Conservation (phyloP, 2,329 filamentous ascomycete species). For the Onygena corvina region DNA sequence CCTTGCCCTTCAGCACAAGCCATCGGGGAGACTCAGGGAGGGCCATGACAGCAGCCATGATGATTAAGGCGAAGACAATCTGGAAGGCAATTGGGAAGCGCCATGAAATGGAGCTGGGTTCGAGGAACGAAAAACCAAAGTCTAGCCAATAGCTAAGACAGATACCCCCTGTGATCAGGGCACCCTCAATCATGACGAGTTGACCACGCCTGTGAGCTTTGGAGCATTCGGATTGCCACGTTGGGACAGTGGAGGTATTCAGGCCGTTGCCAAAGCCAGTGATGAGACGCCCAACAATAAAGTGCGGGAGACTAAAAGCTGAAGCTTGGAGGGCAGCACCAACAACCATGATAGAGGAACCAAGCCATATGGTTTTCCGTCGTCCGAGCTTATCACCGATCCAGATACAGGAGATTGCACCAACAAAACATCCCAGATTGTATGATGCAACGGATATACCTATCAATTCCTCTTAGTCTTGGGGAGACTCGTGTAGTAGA, state of each 20-base stretch:
- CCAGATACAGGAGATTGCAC: constrained; percentile 41
- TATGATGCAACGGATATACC: constrained; percentile 34
- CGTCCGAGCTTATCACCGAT: constrained; percentile 42
- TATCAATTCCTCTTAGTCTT: constrained; percentile 13
- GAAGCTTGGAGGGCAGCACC: constrained; percentile 39
- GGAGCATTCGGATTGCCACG: constrained; percentile 42
- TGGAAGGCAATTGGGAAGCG: constrained; percentile 48
- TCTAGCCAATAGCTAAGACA: constrained; percentile 43
- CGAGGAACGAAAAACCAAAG: constrained; percentile 43
- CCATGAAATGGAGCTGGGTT: constrained; percentile 39
- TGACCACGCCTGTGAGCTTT: constrained; percentile 41
- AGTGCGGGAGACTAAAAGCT: constrained; percentile 37
- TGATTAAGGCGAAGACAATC: constrained; percentile 44
- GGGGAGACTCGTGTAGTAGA: not conserved
- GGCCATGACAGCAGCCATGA: constrained; percentile 37
- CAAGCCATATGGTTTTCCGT: constrained; percentile 39
- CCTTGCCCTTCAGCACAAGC: constrained; percentile 45
- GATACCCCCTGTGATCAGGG: constrained; percentile 41
- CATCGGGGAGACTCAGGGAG: constrained; percentile 49
- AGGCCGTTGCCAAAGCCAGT: constrained; percentile 43
- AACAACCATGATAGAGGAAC: constrained; percentile 39
- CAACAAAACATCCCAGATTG: constrained; percentile 41
- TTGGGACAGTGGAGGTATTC: constrained; percentile 43
- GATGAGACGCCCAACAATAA: constrained; percentile 42
- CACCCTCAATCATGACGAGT: constrained; percentile 43